phyloP scores from a whole-genome alignment of 2,329 filamentous ascomycete genomes.

The Epichloe typhina region DNA sequence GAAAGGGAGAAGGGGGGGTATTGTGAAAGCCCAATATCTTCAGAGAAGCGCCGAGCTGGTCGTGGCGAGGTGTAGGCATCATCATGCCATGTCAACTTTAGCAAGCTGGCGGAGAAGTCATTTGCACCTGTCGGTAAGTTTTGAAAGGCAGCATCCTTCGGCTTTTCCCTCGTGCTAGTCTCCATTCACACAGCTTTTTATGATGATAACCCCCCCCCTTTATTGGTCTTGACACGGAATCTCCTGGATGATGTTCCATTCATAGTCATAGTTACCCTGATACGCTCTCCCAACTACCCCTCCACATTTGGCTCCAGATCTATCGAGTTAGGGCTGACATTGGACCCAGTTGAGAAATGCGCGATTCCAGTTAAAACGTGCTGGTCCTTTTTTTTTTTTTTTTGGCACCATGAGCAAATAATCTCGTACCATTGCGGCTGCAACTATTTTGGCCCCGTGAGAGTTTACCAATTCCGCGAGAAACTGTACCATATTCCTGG shows the following conservation, averaged over 20 bases:
- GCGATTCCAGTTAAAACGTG: not conserved
- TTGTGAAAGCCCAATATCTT: not conserved
- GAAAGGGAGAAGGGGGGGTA: not conserved
- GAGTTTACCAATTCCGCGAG: too few relatives aligned
- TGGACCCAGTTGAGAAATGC: not conserved
- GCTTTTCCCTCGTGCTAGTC: too few relatives aligned
- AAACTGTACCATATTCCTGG: too few relatives aligned
- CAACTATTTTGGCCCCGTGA: too few relatives aligned
- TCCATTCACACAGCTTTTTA: not conserved
- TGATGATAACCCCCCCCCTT: slow-evolving; percentile 4
- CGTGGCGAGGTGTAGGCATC: not conserved
- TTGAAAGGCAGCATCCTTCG: not conserved
- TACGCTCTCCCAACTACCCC: not conserved
- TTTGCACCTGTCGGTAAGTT: not conserved
- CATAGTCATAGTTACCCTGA: slow-evolving; percentile 21
- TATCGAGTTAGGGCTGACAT: not conserved
- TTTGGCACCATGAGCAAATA: too few relatives aligned
- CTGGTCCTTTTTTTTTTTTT: too few relatives aligned
- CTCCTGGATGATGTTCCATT: slow-evolving; percentile 20
- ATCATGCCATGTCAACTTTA: not conserved
- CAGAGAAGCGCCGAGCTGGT: not conserved
- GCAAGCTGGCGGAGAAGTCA: not conserved
- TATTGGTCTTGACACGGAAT: slow-evolving; percentile 22
- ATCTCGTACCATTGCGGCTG: too few relatives aligned
- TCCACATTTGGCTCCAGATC: not conserved